These are phyloP conservation scores for Cladophialophora exuberans DNA, from an alignment of 2,329 filamentous ascomycete genomes.

Conservation along the genomic window DNA sequence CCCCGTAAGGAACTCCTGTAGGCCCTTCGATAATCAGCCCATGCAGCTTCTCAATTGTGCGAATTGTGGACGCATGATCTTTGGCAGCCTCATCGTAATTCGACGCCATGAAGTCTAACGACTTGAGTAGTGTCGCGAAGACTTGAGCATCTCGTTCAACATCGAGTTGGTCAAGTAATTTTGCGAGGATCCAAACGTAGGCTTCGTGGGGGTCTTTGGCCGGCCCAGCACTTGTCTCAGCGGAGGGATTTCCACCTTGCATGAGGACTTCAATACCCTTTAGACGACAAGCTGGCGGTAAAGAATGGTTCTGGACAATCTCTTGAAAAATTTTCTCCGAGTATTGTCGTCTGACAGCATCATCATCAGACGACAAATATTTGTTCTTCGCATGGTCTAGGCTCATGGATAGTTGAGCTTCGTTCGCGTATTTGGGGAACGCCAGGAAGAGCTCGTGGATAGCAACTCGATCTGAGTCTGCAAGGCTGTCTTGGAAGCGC, in stretches of 20 bases:
- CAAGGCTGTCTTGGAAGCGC: constrained; percentile 14
- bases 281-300: constrained; percentile 19
- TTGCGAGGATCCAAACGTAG: constrained; percentile 23
- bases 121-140: constrained; percentile 20
- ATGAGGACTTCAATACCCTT: constrained; percentile 24
- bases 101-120: constrained; percentile 22
- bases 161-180: constrained; percentile 19
- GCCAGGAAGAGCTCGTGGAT: constrained; percentile 22
- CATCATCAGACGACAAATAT: constrained; percentile 12
- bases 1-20: constrained; percentile 9
- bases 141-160: constrained; percentile 23
- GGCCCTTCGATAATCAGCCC: constrained; percentile 12
- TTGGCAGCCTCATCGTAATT: constrained; percentile 21
- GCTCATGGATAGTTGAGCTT: constrained; percentile 8
- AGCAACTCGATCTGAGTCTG: constrained; percentile 1
- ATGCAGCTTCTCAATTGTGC: constrained; percentile 19
- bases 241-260: not conserved
- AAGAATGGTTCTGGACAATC: constrained; percentile 18
- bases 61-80: constrained; percentile 11
- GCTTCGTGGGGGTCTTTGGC: not conserved
- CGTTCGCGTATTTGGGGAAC: constrained; percentile 21
- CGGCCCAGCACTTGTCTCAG: not conserved
- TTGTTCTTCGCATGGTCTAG: constrained; percentile 19
- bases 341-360: constrained; percentile 13
- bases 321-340: constrained; percentile 19